Percentiles rank a stretch among this genome's conserved stretches.
Conservation (phyloP, 768 basidiomycete species). For the Suillus clintonianus region DNA sequence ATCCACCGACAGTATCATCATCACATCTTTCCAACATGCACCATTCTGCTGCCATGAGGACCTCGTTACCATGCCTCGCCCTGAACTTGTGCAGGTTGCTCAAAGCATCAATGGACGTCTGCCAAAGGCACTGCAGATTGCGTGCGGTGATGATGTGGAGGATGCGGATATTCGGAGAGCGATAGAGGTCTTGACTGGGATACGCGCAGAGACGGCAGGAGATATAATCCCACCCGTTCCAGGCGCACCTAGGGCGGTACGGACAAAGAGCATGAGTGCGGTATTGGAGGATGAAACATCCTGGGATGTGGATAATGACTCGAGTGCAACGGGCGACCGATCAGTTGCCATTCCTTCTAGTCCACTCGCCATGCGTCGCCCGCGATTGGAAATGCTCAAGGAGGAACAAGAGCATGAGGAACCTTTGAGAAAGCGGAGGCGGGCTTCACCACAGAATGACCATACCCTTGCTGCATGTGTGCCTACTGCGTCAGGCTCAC, state of each 20-base stretch:
- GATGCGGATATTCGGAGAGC: constrained; percentile 49
- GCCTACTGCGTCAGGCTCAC: constrained; percentile 13
- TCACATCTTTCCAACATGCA: constrained; percentile 56
- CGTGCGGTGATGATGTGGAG: constrained; percentile 38
- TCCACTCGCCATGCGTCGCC: constrained; percentile 23
- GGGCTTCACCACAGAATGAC: not conserved
- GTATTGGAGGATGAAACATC: not conserved
- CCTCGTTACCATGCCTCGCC: constrained; percentile 61
- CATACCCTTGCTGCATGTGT: not conserved
- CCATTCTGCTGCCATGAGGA: constrained; percentile 81
- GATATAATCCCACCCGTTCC: not conserved
- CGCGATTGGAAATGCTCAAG: constrained; percentile 18
- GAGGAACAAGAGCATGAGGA: constrained; percentile 29
- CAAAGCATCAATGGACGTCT: constrained; percentile 55
- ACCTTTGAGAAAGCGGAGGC: constrained; percentile 8
- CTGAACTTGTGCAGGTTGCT: constrained; percentile 55
- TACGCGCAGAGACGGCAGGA: constrained; percentile 27
- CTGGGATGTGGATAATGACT: constrained; percentile 7
- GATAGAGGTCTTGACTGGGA: constrained; percentile 65
- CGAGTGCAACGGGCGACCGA: constrained; percentile 17
- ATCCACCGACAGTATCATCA: constrained; percentile 54
- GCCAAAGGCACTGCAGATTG: constrained; percentile 53
- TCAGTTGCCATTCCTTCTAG: constrained; percentile 19
- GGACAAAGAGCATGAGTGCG: not conserved
- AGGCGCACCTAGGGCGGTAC: not conserved